Evolutionary conservation across 176 grass and related monocot species (phyloP).

Genomic region (Lolium rigidum): DNA sequence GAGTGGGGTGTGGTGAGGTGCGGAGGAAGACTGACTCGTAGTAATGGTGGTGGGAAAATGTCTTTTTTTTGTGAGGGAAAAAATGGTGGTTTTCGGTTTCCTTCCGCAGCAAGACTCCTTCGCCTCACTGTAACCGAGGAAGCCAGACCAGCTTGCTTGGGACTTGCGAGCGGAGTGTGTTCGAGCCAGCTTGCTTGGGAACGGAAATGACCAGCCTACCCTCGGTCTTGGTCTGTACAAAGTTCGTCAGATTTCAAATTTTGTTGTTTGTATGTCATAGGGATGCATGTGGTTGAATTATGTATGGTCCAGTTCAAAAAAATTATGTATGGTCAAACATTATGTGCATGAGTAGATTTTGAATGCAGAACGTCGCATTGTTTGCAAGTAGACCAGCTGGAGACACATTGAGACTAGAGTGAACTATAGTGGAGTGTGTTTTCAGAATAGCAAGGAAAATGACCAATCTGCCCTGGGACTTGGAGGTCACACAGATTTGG

Average conservation of each 20-base stretch:
- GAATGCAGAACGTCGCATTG: no score
- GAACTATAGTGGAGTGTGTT: background rate
- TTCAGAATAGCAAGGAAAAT: background rate
- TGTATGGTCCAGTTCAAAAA: no score
- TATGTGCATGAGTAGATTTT: no score
- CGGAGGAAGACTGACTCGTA: background rate
- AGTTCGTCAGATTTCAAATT: background rate
- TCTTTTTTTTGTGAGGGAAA: background rate
- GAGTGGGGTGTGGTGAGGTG: background rate
- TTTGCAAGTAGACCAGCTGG: background rate
- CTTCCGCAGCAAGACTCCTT: background rate
- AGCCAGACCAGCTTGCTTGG: background rate
- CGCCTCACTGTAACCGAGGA: background rate
- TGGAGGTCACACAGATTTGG: background rate
- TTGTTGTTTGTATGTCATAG: background rate
- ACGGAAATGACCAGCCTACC: background rate
- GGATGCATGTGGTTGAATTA: background rate
- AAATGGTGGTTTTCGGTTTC: background rate
- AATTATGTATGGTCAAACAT: background rate
- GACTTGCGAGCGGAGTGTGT: background rate
- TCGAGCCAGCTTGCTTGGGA: background rate
- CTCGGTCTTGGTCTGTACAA: background rate
- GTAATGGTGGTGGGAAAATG: background rate
- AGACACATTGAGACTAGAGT: background rate
- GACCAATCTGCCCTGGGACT: background rate